Evolutionary conservation across 169 alveolate genomes (phyloP), one percentile per base, ranked within the genome.

Genomic region (Plasmodium ovale): DNA sequence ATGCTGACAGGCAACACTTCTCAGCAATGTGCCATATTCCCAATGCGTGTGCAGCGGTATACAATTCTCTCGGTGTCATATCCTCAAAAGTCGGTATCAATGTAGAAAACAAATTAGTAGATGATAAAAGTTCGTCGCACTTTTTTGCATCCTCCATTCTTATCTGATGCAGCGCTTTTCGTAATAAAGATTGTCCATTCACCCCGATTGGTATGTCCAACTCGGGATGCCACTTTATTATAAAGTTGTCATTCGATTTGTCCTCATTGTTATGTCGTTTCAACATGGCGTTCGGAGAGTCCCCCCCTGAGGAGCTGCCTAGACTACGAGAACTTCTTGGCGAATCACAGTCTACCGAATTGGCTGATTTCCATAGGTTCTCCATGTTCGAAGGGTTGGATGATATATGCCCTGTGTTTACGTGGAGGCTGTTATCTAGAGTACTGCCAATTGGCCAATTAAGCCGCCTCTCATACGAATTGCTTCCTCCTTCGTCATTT

Each of bases 191-290:
- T 37, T 94, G 77, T 10, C 96, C 96, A 82, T 92, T 58, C 16
- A 94, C 91, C 23, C 96, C 96, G 27, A 93, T 93, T n/a, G 96
- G 96, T 1, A 93, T 88, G 82, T 93, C 92, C 87, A 93, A 93
- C 1, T 94, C 96, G 4, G 96, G 96, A 73, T 91, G 87, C 96
- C 96, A 93, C 44, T 92, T 89, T 29, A 93, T 91, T 19, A 93
- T 87, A 33, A 71, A 59, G 23, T 51, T 59, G 21, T 47, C 37
- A n/a, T 58, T 25, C 2, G 58, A 37, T 42, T 73, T n/a, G n/a
- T n/a, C n/a, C n/a, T n/a, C n/a, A n/a, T n/a, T n/a, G n/a, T n/a
- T n/a, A n/a, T n/a, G n/a, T n/a, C n/a, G n/a, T n/a, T n/a, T n/a
- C n/a, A n/a, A n/a, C n/a, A n/a, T n/a, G n/a, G n/a, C n/a, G n/a